Evolutionary conservation across 495 filamentous ascomycete species (phyloP).

Genomic region (Trichoderma virens): DNA sequence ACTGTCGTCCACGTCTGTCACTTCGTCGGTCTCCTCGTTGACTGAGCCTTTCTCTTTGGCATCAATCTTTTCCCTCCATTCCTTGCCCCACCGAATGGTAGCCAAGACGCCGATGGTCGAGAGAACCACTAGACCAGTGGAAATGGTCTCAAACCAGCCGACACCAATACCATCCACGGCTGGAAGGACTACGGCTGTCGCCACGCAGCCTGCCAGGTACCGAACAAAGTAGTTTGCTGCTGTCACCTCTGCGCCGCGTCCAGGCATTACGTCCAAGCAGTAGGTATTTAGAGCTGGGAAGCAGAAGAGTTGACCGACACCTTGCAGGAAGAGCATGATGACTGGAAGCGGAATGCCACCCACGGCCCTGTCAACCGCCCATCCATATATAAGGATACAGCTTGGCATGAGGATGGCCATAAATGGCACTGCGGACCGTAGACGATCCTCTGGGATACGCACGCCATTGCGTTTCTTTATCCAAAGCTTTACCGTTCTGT

Average conservation of each 20-base stretch:
- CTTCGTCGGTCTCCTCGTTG: constrained; percentile 18
- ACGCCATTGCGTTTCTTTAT: constrained; percentile 47
- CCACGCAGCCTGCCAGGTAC: constrained; percentile 60
- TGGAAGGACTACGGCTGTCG: constrained; percentile 58
- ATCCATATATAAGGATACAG: constrained; percentile 65
- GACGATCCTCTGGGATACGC: constrained; percentile 61
- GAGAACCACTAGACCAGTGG: constrained; percentile 45
- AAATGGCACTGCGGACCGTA: constrained; percentile 53
- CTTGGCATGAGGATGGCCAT: constrained; percentile 53
- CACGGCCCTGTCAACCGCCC: constrained; percentile 57
- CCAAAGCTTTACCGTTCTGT: constrained; percentile 55
- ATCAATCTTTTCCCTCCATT: constrained; percentile 48
- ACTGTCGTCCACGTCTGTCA: constrained; percentile 12
- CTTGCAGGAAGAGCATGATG: constrained; percentile 63
- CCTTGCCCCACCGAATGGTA: constrained; percentile 44
- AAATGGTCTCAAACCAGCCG: constrained; percentile 56
- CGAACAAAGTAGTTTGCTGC: constrained; percentile 67
- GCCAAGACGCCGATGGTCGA: constrained; percentile 38
- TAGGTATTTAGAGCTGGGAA: constrained; percentile 69
- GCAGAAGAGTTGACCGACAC: constrained; percentile 64
- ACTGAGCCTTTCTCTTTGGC: constrained; percentile 24
- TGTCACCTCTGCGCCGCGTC: constrained; percentile 56
- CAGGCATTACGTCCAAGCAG: constrained; percentile 67
- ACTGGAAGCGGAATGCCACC: constrained; percentile 63
- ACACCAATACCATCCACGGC: constrained; percentile 60